These are phyloP conservation scores for Hypoxylon sp. DNA, from an alignment of 2,329 filamentous ascomycete genomes.

Conservation along the genomic window DNA sequence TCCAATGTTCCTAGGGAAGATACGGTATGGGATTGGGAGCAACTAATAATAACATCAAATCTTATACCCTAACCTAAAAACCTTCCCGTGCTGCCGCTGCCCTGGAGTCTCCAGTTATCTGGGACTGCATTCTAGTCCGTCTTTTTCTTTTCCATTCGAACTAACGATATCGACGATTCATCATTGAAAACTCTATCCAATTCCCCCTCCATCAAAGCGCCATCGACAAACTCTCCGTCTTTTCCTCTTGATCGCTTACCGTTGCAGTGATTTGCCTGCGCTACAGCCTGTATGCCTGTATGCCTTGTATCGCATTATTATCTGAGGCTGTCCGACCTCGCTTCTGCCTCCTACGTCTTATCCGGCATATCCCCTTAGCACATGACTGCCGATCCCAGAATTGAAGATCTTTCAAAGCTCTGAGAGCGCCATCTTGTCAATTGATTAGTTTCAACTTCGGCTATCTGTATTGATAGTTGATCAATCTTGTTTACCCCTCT, in stretches of 20 bases:
- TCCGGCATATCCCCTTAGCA: slow-evolving; percentile 36
- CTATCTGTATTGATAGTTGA: slow-evolving; percentile 44
- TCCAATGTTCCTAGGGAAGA: slow-evolving; percentile 1
- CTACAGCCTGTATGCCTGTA: slow-evolving; percentile 33
- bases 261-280: slow-evolving; percentile 32
- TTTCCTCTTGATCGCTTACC: slow-evolving; percentile 22
- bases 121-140: slow-evolving; percentile 21
- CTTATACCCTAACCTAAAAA: slow-evolving; percentile 28
- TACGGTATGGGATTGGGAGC: slow-evolving; percentile 6
- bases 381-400: slow-evolving; percentile 45
- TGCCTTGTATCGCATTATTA: slow-evolving; percentile 17
- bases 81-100: slow-evolving; percentile 33
- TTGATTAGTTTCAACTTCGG: slow-evolving; percentile 44
- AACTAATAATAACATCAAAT: slow-evolving; percentile 29
- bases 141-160: slow-evolving; percentile 5
- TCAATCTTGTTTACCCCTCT: slow-evolving; percentile 46
- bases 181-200: slow-evolving; percentile 7
- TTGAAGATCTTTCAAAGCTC: slow-evolving; percentile 37
- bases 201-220: slow-evolving; percentile 25
- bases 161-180: slow-evolving; percentile 22
- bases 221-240: slow-evolving; percentile 23
- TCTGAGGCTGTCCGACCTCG: slow-evolving; percentile 45
- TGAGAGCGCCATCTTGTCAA: slow-evolving; percentile 28
- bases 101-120: slow-evolving; percentile 36
- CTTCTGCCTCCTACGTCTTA: slow-evolving; percentile 27